A percentile compares a stretch with the other conserved stretches of the same genome.
phyloP scores from a whole-genome alignment of 1,284 basidiomycete genomes.

The Tranzscheliella williamsii region DNA sequence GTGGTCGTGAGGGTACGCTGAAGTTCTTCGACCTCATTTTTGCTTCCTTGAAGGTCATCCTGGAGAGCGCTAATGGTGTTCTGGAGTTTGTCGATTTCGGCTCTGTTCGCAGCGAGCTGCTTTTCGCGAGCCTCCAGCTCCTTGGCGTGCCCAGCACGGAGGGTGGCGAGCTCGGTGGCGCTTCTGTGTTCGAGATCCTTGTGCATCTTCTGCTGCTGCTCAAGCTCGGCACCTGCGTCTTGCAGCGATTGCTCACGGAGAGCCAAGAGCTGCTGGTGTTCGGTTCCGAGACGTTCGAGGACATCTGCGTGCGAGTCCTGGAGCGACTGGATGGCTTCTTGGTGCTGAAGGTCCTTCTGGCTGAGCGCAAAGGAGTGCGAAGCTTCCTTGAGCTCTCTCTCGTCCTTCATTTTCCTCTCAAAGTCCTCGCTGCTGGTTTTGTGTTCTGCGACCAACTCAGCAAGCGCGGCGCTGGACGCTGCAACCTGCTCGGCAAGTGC shows the following conservation, averaged over 20 bases:
- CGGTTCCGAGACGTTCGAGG: constrained; percentile 15
- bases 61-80: constrained; percentile 17
- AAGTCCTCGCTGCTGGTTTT: constrained; percentile 31
- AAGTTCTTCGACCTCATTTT: constrained; percentile 20
- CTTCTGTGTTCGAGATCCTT: constrained; percentile 8
- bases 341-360: constrained; percentile 36
- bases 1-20: constrained; percentile 17
- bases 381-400: constrained; percentile 29
- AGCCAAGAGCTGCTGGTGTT: constrained; percentile 17
- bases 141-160: constrained; percentile 13
- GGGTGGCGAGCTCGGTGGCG: constrained; percentile 7
- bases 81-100: constrained; percentile 32
- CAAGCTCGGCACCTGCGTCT: constrained; percentile 19
- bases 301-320: constrained; percentile 17
- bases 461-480: constrained; percentile 32
- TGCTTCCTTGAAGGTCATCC: constrained; percentile 25
- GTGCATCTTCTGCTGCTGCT: constrained; percentile 2
- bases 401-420: constrained; percentile 26
- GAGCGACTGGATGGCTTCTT: constrained; percentile 18
- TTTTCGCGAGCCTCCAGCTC: neutral
- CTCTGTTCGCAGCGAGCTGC: constrained; percentile 3
- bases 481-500: constrained; percentile 46
- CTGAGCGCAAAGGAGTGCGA: constrained; percentile 28
- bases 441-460: constrained; percentile 35
- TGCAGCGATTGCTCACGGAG: constrained; percentile 17